Evolutionary conservation across 2,329 filamentous ascomycete genomes (phyloP), one percentile per base, ranked within the genome.

Genomic region (Fusarium sp.): DNA sequence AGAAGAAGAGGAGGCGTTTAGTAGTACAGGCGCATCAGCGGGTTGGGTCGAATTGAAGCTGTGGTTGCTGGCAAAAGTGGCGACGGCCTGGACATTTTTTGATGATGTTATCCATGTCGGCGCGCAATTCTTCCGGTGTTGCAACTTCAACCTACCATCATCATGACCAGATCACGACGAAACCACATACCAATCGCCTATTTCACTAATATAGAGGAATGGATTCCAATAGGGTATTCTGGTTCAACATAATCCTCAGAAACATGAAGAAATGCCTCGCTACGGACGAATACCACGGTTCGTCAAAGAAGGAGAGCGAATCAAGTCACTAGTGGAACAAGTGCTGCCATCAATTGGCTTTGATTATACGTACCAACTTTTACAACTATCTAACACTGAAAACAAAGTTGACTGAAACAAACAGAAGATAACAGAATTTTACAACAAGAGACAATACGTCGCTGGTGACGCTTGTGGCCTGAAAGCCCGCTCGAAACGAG

Each of bases 51-150:
- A 41, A 65, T 35, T 50, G 35, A 25, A 32, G 37, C 25, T 25
- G 23, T 45, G 34, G 45, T 20, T 30, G 11, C 18, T 45, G 45
- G 41, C 39, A 66, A 64, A 50, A 63, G 63, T 67, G 64, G 62
- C 66, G 64, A 66, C 45, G 18, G 30, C 25, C 34, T 32, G 30
- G 56, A 43, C 61, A 48, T 70, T 72, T 67, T 58, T 61, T 68
- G 61, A 73, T 73, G 72, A 74, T 75, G 68, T 45, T 74, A 65
- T 66, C 41, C 23, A 70, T 56, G 54, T 67, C 76, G 74, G 76
- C 56, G 70, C 76, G 76, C 66, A 71, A 76, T 77, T 78, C 65
- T 78, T 78, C 76, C 76, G 76, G 14, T 20, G 54, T 35, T 2
- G 8, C 23, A 52, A 52, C 48, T 52, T 52, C 25, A 52, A n/a